These are phyloP conservation scores for Grigorovia humatica DNA, from an alignment of 805 yeast species.

Conservation along the genomic window DNA sequence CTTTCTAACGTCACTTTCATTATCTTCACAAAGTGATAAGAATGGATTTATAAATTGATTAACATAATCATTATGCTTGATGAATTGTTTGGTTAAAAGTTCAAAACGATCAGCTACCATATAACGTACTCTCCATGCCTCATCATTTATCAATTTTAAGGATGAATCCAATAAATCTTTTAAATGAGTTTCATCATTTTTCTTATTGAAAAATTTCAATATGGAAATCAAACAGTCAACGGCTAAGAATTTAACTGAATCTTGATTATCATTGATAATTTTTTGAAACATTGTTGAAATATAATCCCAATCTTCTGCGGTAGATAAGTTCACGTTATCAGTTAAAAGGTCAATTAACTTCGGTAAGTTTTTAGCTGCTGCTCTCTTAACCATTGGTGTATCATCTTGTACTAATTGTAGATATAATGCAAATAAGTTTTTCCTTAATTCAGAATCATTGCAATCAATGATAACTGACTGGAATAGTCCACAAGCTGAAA, in stretches of 20 bases:
- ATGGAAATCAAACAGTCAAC: conserved; percentile 83
- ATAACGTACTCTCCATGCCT: conserved; percentile 96
- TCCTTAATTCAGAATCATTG: conserved; percentile 39
- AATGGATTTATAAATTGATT: conserved; percentile 48
- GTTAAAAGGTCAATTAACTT: conserved; percentile 51
- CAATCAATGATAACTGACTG: conserved; percentile 57
- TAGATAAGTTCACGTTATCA: conserved; percentile 35
- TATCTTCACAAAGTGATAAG: conserved; percentile 71
- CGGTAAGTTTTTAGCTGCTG: conserved; percentile 84
- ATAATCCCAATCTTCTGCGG: conserved; percentile 62
- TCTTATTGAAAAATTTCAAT: conserved; percentile 52
- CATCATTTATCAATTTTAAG: conserved; percentile 67
- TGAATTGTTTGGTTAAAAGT: conserved; percentile 55
- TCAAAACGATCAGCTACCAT: conserved; percentile 95
- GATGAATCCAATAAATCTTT: conserved; percentile 56
- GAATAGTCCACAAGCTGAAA: conserved; percentile 84
- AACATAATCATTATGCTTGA: conserved; percentile 44
- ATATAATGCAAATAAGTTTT: conserved; percentile 55
- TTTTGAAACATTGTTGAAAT: conserved; percentile 74
- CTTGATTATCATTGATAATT: conserved; percentile 79
- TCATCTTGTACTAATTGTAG: conserved; percentile 74
- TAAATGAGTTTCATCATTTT: conserved; percentile 48
- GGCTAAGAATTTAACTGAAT: conserved; percentile 82
- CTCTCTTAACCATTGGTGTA: conserved; percentile 95
- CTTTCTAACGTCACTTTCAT: conserved; percentile 93